phyloP scores from a whole-genome alignment of 2,329 filamentous ascomycete species.

The Talaromyces sp. region DNA sequence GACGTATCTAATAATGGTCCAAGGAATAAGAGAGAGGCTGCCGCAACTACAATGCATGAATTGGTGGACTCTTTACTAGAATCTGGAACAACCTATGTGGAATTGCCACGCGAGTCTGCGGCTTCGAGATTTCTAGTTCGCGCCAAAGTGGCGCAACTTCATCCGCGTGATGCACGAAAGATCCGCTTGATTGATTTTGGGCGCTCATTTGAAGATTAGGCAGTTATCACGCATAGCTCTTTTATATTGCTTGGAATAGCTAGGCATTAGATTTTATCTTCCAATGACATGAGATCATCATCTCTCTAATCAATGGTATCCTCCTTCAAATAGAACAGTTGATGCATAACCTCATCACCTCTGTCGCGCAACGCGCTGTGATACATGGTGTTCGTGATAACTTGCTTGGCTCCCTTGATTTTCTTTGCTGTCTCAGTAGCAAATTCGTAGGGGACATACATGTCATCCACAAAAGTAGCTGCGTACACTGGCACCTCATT shows the following conservation, averaged over 20 bases:
- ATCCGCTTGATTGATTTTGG: conserved; percentile 52
- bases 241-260: not conserved
- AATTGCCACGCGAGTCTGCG: conserved; percentile 47
- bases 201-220: conserved; percentile 28
- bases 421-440: conserved; percentile 67
- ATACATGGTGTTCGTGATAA: conserved; percentile 80
- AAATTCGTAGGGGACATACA: conserved; percentile 81
- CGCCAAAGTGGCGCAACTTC: conserved; percentile 53
- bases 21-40: conserved; percentile 44
- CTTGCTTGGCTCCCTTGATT: conserved; percentile 73
- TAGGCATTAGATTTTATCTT: not conserved
- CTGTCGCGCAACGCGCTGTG: conserved; percentile 74
- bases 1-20: conserved; percentile 20
- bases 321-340: conserved; percentile 72
- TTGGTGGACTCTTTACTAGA: conserved; percentile 46
- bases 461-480: conserved; percentile 77
- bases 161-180: conserved; percentile 50
- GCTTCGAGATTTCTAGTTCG: conserved; percentile 50
- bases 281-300: not conserved
- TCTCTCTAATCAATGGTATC: conserved; percentile 52
- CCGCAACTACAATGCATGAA: conserved; percentile 44
- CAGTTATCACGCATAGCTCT: not conserved
- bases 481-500: conserved; percentile 86
- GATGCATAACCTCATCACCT: conserved; percentile 68
- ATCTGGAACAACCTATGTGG: conserved; percentile 44